Conservation (phyloP, 106 monocot genomes). For the Platanthera guangdongensis region DNA sequence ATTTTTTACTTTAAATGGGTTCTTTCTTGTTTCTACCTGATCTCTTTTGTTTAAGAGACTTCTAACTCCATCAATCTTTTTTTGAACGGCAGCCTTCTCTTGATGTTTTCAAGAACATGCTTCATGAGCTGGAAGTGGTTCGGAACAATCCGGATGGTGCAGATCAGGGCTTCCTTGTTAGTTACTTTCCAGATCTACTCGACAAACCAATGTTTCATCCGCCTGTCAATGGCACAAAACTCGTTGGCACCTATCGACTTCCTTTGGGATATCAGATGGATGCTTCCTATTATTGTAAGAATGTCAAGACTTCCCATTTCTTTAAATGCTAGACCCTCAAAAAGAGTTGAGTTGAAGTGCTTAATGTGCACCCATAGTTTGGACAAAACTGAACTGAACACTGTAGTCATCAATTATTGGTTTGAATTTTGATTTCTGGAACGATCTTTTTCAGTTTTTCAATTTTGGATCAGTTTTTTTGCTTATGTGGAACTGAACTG, state of each 20-base stretch:
- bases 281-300: slow-evolving; percentile 92
- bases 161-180: slow-evolving; percentile 81
- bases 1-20: not conserved
- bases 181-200: slow-evolving; percentile 83
- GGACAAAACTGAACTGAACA: too few species aligned
- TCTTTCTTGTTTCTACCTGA: not conserved
- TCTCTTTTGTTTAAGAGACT: not conserved
- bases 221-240: slow-evolving; percentile 58
- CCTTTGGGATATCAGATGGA: slow-evolving; percentile 97
- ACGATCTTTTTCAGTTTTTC: too few species aligned
- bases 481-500: too few species aligned
- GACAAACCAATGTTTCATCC: slow-evolving; percentile 79
- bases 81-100: slow-evolving; percentile 53
- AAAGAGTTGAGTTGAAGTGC: too few species aligned
- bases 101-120: slow-evolving; percentile 72
- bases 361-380: too few species aligned
- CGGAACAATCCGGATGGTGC: slow-evolving; percentile 79
- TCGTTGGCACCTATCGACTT: slow-evolving; percentile 71
- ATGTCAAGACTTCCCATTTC: not conserved
- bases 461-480: too few species aligned
- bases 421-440: too few species aligned
- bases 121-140: slow-evolving; percentile 70
- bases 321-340: too few species aligned
- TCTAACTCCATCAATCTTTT: slow-evolving; percentile 3
- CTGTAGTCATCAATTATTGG: too few species aligned